These are phyloP conservation scores for Hydnum rufescens DNA, from an alignment of 768 basidiomycete genomes.

Conservation along the genomic window DNA sequence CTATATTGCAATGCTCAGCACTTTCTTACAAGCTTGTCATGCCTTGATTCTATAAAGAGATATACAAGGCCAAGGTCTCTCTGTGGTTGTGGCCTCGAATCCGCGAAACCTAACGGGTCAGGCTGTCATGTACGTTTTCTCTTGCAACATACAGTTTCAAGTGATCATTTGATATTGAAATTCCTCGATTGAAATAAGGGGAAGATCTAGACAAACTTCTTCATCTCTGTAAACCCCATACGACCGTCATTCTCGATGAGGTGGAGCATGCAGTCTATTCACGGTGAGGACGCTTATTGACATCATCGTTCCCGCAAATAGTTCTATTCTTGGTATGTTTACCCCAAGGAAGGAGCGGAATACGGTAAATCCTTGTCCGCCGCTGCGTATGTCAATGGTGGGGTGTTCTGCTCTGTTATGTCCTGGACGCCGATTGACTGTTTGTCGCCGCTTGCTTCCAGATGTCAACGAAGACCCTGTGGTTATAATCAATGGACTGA, in stretches of 20 bases:
- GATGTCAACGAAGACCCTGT: conserved; percentile 76
- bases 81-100: conserved; percentile 76
- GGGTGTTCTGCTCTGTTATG: conserved; percentile 1
- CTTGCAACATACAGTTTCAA: neutral
- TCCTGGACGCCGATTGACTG: neutral
- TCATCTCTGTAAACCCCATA: conserved; percentile 46
- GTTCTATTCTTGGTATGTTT: conserved; percentile 95
- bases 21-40: too few species aligned
- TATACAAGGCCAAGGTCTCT: conserved; percentile 62
- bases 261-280: conserved; percentile 20
- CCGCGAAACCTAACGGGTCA: conserved; percentile 98
- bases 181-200: too few species aligned
- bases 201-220: conserved; percentile 70
- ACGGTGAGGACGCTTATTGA: neutral
- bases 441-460: neutral
- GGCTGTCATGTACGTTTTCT: conserved; percentile 34
- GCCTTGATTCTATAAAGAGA: conserved; percentile 48
- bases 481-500: conserved; percentile 79
- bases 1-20: neutral
- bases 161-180: neutral
- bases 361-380: conserved; percentile 63
- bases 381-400: conserved; percentile 51
- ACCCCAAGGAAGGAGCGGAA: conserved; percentile 56
- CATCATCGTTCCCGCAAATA: conserved; percentile 19
- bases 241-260: conserved; percentile 73